phyloP scores from a whole-genome alignment of 164 flowering plant genomes.

The grape (Vitis vinifera) region DNA sequence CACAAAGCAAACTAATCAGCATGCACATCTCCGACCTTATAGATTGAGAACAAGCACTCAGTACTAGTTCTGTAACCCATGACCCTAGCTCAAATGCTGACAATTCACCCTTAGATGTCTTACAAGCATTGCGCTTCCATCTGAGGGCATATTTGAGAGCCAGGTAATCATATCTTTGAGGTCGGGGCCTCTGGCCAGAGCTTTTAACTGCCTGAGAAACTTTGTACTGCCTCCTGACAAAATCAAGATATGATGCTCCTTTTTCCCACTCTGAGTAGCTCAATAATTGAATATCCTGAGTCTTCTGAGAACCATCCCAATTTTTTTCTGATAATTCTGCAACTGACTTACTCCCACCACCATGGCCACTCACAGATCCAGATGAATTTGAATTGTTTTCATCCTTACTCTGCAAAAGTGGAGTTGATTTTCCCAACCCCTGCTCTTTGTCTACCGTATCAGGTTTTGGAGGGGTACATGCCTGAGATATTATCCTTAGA shows the following conservation, averaged over 20 bases:
- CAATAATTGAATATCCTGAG: slow-evolving; percentile 80
- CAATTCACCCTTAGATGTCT: slow-evolving; percentile 48
- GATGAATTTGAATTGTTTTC: slow-evolving; percentile 43
- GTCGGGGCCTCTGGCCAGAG: slow-evolving; percentile 59
- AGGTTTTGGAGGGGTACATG: slow-evolving; percentile 98
- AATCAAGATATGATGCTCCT: slow-evolving; percentile 97
- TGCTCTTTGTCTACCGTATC: slow-evolving; percentile 73
- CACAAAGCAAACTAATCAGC: slow-evolving; percentile 77
- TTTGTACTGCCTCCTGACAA: slow-evolving; percentile 95
- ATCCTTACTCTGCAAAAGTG: slow-evolving; percentile 45
- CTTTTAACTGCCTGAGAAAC: slow-evolving; percentile 71
- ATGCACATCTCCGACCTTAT: slow-evolving; percentile 95
- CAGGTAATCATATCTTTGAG: slow-evolving; percentile 73
- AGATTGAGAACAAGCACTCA: slow-evolving; percentile 97
- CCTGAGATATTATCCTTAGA: slow-evolving; percentile 83
- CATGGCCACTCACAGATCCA: slow-evolving; percentile 37
- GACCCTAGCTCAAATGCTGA: slow-evolving; percentile 88
- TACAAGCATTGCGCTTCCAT: slow-evolving; percentile 81
- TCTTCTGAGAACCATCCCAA: slow-evolving; percentile 69
- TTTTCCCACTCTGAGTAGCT: slow-evolving; percentile 98
- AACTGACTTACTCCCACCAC: slow-evolving; percentile 44
- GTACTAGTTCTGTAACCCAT: slow-evolving; percentile 91
- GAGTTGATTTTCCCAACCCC: slow-evolving; percentile 43
- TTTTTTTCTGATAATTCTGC: slow-evolving; percentile 60
- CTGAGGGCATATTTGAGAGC: slow-evolving; percentile 90